A percentile compares a stretch with the other conserved stretches of the same genome.
Evolutionary conservation across 106 monocot genomes (phyloP).

Genomic region (Allium sativum): DNA sequence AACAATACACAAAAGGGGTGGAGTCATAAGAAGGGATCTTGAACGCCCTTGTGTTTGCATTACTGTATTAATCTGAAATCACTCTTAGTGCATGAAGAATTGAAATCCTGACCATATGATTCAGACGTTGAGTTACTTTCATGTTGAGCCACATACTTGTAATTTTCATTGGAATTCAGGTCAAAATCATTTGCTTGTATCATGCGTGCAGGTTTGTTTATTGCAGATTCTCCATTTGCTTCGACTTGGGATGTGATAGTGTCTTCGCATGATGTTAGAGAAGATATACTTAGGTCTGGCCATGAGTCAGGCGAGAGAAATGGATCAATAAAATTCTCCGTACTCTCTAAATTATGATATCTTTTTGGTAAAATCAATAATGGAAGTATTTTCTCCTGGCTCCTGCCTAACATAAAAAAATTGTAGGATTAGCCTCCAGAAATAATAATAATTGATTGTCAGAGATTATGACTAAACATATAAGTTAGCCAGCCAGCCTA

Average conservation of each 20-base stretch:
- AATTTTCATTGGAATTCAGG: slow-evolving; percentile 1
- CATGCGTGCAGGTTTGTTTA: slow-evolving; percentile 12
- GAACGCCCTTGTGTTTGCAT: too few relatives aligned
- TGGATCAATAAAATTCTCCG: slow-evolving; percentile 38
- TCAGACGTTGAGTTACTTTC: slow-evolving; percentile 12
- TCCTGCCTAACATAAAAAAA: not conserved
- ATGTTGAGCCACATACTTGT: slow-evolving; percentile 6
- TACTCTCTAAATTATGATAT: slow-evolving; percentile 1
- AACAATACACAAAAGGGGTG: too few relatives aligned
- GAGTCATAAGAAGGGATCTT: too few relatives aligned
- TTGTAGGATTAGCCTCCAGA: too few relatives aligned
- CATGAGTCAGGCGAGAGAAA: slow-evolving; percentile 39
- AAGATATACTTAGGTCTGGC: slow-evolving; percentile 20
- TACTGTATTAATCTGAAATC: too few relatives aligned
- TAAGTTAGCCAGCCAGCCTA: too few relatives aligned
- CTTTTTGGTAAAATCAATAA: not conserved
- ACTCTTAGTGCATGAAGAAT: slow-evolving; percentile 22
- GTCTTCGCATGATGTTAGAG: slow-evolving; percentile 25
- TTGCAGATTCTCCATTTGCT: slow-evolving; percentile 8
- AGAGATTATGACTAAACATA: too few relatives aligned
- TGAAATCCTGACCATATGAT: slow-evolving; percentile 25
- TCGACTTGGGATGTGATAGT: slow-evolving; percentile 14
- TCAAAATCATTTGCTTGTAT: slow-evolving; percentile 18
- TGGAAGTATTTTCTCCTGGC: slow-evolving; percentile 2
- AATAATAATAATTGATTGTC: too few relatives aligned